Conservation (phyloP, 768 basidiomycete genomes). For the Lenzites betulinus region DNA sequence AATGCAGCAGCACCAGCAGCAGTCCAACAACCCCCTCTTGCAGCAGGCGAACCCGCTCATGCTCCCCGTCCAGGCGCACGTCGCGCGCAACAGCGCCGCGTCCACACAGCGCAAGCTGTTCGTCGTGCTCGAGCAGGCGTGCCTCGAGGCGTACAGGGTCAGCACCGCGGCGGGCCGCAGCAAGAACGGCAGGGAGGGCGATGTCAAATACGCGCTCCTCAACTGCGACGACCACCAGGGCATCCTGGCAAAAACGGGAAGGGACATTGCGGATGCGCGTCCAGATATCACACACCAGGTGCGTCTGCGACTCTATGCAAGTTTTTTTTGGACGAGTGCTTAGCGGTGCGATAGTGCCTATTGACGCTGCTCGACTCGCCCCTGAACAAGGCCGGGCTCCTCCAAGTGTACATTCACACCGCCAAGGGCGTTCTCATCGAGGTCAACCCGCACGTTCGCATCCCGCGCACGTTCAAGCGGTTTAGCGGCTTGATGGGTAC, state of each 20-base stretch:
- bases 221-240: constrained; percentile 99
- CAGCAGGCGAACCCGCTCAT: constrained; percentile 70
- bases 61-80: constrained; percentile 81
- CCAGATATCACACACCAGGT: constrained; percentile 99
- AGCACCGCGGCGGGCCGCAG: constrained; percentile 59
- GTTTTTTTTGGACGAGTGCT: background rate
- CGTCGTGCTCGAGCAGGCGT: constrained; percentile 92
- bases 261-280: constrained; percentile 98
- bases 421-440: constrained; percentile 96
- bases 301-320: constrained; percentile 22
- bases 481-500: constrained; percentile 98
- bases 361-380: constrained; percentile 96
- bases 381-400: constrained; percentile 92
- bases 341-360: constrained; percentile 64
- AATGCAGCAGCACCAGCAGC: constrained; percentile 42
- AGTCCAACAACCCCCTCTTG: constrained; percentile 47
- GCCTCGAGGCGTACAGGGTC: constrained; percentile 92
- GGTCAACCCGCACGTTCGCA: constrained; percentile 96
- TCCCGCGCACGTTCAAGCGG: constrained; percentile 97
- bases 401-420: constrained; percentile 98
- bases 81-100: constrained; percentile 56
- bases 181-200: constrained; percentile 56
- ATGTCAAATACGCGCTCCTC: constrained; percentile 93
- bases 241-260: constrained; percentile 94
- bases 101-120: constrained; percentile 68